These are phyloP conservation scores for Hirsutella rhossiliensis DNA, from an alignment of 2,329 filamentous ascomycete genomes.

Conservation along the genomic window DNA sequence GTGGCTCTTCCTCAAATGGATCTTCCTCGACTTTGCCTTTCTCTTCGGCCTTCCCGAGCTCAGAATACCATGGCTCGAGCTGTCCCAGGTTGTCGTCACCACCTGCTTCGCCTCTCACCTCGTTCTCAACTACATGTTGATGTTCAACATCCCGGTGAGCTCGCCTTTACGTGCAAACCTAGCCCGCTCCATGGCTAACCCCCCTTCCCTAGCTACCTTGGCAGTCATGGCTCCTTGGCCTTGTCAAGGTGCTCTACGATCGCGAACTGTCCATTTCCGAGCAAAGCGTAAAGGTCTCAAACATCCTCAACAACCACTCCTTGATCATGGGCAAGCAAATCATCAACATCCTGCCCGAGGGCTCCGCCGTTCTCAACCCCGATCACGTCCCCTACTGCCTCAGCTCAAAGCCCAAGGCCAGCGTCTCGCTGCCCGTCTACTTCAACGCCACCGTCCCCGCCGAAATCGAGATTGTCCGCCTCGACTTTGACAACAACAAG, in stretches of 20 bases:
- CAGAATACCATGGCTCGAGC: slow-evolving; percentile 93
- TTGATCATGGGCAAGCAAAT: slow-evolving; percentile 94
- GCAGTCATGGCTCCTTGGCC: slow-evolving; percentile 56
- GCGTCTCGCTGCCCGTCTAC: slow-evolving; percentile 64
- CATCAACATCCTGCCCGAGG: slow-evolving; percentile 94
- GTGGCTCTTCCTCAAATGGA: slow-evolving; percentile 89
- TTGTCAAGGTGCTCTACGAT: slow-evolving; percentile 78
- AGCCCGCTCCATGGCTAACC: neutral
- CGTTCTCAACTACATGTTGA: slow-evolving; percentile 68
- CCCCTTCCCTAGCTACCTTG: slow-evolving; percentile 48
- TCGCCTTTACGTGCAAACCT: no score
- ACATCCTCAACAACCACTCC: slow-evolving; percentile 82
- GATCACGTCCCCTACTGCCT: slow-evolving; percentile 73
- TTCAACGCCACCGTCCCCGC: slow-evolving; percentile 91
- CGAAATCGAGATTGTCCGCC: slow-evolving; percentile 76
- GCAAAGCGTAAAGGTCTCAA: slow-evolving; percentile 75
- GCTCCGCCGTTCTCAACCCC: slow-evolving; percentile 83
- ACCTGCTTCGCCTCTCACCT: slow-evolving; percentile 61
- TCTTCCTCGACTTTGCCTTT: slow-evolving; percentile 72
- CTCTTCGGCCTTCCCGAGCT: slow-evolving; percentile 78
- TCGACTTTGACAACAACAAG: slow-evolving; percentile 68
- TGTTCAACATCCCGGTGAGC: slow-evolving; percentile 77
- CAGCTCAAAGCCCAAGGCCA: slow-evolving; percentile 45
- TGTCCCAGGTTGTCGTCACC: slow-evolving; percentile 63
- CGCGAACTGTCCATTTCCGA: slow-evolving; percentile 91